phyloP scores from a whole-genome alignment of 257 asterid species.

The Thymus quinquecostatus region DNA sequence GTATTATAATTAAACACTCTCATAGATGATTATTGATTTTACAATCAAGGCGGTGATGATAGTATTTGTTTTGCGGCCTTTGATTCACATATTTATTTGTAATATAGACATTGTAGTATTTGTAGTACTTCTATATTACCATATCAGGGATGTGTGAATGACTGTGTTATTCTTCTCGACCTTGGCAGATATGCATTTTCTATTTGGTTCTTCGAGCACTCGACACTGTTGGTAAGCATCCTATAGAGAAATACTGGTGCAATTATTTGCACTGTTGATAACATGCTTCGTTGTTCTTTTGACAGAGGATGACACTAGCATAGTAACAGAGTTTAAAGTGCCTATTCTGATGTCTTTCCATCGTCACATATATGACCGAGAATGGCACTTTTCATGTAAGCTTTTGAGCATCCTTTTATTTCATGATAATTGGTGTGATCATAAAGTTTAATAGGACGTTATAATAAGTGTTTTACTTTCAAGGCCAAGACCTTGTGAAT shows the following conservation, averaged over 20 bases:
- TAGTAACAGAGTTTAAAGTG: conserved; percentile 77
- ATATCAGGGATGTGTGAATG: conserved; percentile 6
- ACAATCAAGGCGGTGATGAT: neutral
- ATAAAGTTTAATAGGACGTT: neutral
- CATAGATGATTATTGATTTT: conserved; percentile 11
- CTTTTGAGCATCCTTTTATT: conserved; percentile 29
- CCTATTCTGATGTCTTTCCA: conserved; percentile 87
- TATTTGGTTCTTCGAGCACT: conserved; percentile 98
- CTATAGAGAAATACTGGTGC: conserved; percentile 6
- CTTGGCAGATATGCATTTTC: conserved; percentile 85
- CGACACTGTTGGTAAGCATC: conserved; percentile 91
- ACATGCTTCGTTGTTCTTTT: conserved; percentile 33
- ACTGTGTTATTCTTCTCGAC: conserved; percentile 22
- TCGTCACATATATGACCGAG: conserved; percentile 73
- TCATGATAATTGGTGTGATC: neutral
- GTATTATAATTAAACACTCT: conserved; percentile 1
- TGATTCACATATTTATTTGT: neutral
- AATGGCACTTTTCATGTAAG: conserved; percentile 98
- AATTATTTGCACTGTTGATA: conserved; percentile 5
- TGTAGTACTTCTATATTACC: neutral
- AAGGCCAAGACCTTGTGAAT: neutral
- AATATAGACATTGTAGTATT: neutral
- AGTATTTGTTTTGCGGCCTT: neutral
- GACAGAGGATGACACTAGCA: conserved; percentile 98
- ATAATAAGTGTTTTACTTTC: neutral